Evolutionary conservation across 2,329 filamentous ascomycete genomes (phyloP).

Genomic region (Apiospora malaysiana): DNA sequence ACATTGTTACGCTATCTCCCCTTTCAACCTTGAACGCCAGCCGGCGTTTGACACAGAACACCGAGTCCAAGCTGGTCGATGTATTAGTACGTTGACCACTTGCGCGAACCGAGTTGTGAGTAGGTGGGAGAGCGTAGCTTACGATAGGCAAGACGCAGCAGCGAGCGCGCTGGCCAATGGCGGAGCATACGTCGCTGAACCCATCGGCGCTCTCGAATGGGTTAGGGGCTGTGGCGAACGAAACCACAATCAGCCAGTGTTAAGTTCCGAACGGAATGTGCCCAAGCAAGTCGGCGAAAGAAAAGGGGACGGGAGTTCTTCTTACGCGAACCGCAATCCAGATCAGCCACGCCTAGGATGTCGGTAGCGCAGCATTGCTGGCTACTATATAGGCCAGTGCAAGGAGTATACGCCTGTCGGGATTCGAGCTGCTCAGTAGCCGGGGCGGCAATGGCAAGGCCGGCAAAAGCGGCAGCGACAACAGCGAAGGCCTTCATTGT

Average conservation of each 20-base stretch:
- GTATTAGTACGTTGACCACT: constrained; percentile 22
- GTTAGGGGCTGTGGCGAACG: constrained; percentile 35
- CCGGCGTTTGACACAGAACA: constrained; percentile 42
- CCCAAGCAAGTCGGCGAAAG: constrained; percentile 4
- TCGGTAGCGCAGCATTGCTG: constrained; percentile 67
- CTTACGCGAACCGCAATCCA: constrained; percentile 55
- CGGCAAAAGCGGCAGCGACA: constrained; percentile 20
- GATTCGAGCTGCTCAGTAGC: constrained; percentile 20
- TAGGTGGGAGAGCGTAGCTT: constrained; percentile 26
- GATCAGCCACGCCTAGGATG: constrained; percentile 50
- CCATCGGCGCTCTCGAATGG: constrained; percentile 45
- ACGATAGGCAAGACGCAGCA: constrained; percentile 57
- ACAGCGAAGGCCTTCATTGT: constrained; percentile 7
- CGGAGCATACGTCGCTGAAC: constrained; percentile 51
- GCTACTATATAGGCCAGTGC: constrained; percentile 48
- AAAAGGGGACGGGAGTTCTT: neutral
- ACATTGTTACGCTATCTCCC: neutral
- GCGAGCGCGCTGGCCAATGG: constrained; percentile 52
- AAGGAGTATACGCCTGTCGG: constrained; percentile 43
- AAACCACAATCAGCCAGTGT: neutral
- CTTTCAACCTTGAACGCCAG: constrained; percentile 27
- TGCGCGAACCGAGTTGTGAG: neutral
- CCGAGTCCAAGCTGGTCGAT: constrained; percentile 35
- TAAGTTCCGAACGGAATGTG: neutral
- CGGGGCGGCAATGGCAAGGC: constrained; percentile 23